Base-by-base conservation (phyloP, 2,329 filamentous ascomycete species). In the Pyricularia sp. region DNA sequence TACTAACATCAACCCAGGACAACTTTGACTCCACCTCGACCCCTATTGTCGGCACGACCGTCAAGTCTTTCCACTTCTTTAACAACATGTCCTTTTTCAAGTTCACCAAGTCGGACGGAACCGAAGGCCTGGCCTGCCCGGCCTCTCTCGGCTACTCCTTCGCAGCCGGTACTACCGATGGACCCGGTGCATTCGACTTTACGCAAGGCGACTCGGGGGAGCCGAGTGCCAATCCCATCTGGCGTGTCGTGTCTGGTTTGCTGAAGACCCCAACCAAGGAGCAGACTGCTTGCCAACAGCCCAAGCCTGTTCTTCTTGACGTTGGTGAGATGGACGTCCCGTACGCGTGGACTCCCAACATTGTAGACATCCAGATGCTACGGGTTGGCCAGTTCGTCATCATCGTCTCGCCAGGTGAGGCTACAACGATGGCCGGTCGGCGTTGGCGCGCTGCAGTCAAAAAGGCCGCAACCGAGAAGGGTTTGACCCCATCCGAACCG, bases 111-210 rank as follows among this genome's bases (percentile, higher is more conserved):
- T 82, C 87, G 0, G 91, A 96, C 69, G 89, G 90, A 60, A 71
- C 84, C 3, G 77, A 77, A 33, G 89, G 87, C 7, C 80, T 78
- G 62, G 96, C 93, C 0, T 97, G 93, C 70, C 88, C 92, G 3
- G 93, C 93, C 0, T 91, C 92, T 0, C 78, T 97, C 66, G 93
- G 93, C 6, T 96, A 94, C 73, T 93, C 90, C 0, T 97, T 97
- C 73, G 93, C 93, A 0, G 93, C 90, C 0, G 93, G 93, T 12
- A 97, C 93, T 0, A 90, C 91, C 0, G 93, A 97, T 73, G 91
- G 93, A 6, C 93, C 93, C 0, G 93, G 93, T 0, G 87, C 86
- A 0, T 96, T 96, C 71, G 93, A 97, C 75, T 97, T 97, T 73
- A 92, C 89, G 19, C 93, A 97, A 74, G 90, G 87, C 68, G 85